Percentiles rank a stretch among this genome's conserved stretches.
Conservation (phyloP, 768 basidiomycete genomes). For the Daedalea quercina region DNA sequence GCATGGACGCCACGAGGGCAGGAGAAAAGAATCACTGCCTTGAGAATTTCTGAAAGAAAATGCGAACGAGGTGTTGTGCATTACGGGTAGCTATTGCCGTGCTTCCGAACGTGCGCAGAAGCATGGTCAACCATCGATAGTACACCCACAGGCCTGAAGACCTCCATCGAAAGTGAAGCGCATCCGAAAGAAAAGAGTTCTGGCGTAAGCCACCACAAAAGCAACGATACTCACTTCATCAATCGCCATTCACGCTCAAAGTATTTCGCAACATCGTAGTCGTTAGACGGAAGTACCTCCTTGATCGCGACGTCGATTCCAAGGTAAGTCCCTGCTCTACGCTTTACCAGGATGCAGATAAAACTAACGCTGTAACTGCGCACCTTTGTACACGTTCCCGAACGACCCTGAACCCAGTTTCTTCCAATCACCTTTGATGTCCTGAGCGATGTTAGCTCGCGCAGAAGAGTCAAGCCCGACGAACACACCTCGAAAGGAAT, state of each 20-base stretch:
- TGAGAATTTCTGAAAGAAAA: too few species aligned
- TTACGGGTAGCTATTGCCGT: too few species aligned
- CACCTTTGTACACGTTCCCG: conserved; percentile 87
- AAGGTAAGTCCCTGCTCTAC: conserved; percentile 69
- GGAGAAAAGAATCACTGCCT: too few species aligned
- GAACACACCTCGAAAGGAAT: conserved; percentile 73
- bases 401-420: conserved; percentile 90
- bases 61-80: too few species aligned
- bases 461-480: background rate
- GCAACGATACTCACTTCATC: conserved; percentile 57
- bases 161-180: too few species aligned
- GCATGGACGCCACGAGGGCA: too few species aligned
- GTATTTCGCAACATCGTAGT: conserved; percentile 95
- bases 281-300: conserved; percentile 86
- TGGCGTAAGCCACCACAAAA: background rate
- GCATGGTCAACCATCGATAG: too few species aligned
- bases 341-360: background rate
- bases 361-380: conserved; percentile 11
- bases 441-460: conserved; percentile 29
- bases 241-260: conserved; percentile 98
- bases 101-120: too few species aligned
- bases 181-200: too few species aligned
- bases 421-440: conserved; percentile 84
- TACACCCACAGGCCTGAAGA: too few species aligned
- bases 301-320: conserved; percentile 97